Evolutionary conservation across 2,329 filamentous ascomycete genomes (phyloP), one percentile per base, ranked within the genome.

Genomic region (Fusarium devonianum): DNA sequence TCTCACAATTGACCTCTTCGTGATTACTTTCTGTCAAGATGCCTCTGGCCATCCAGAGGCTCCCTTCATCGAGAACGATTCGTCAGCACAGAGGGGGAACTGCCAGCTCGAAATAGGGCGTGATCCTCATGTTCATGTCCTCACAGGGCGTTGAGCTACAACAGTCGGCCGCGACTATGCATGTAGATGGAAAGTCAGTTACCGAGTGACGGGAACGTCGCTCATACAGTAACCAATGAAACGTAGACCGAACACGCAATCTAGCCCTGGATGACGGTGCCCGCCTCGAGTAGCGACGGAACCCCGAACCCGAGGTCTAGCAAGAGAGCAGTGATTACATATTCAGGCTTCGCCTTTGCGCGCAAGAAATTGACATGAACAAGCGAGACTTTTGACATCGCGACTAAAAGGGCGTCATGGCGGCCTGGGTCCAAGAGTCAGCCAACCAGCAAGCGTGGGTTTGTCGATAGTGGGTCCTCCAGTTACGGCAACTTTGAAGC

Each of bases 11-110:
- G 2, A 40, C 16, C n/a, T 28, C 35, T 57, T 60, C 52, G 42
- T 57, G 38, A 57, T 59, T 57, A 56, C 36, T 41, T 28, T 37
- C n/a, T 36, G 53, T 53, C 39, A 50, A 54, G 49, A 38, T 23
- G 14, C 28, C 23, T 38, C 18, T 7, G 26, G 33, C 33, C 42
- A 17, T 17, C 41, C 44, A 21, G 49, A 32, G 21, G 18, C 29
- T n/a, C 17, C 44, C 55, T 30, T 34, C 51, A 33, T 34, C 12
- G 29, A 33, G 21, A 14, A 30, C 39, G 51, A 53, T 44, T n/a
- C 56, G 10, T 18, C 17, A 21, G 21, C 18, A 13, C 35, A 28
- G 33, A 45, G 42, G 41, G 50, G 21, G 14, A 26, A 5, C 16
- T 47, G 32, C n/a, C 36, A 38, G 5, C 17, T 30, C 33, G 33